Conservation (phyloP, 768 basidiomycete species). For the Phlegmacium glaucopus region DNA sequence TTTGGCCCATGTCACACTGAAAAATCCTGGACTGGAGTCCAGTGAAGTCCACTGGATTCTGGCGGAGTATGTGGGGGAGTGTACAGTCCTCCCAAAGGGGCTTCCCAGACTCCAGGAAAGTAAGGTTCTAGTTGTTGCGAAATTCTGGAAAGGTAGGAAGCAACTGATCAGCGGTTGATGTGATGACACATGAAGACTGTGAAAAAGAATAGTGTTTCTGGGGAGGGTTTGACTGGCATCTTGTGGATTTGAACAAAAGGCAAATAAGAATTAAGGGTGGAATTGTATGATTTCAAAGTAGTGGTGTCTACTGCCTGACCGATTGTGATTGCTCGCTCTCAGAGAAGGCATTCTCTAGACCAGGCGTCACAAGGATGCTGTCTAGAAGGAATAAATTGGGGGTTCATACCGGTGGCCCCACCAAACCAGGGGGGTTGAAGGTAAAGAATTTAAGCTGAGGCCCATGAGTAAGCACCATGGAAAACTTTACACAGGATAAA, state of each 20-base stretch:
- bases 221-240: slow-evolving; percentile 24
- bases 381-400: slow-evolving; percentile 9
- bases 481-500: slow-evolving; percentile 18
- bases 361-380: slow-evolving; percentile 33
- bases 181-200: slow-evolving; percentile 3
- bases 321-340: slow-evolving; percentile 21
- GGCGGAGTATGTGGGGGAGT: too few species aligned
- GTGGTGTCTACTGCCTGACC: slow-evolving; percentile 17
- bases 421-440: neutral
- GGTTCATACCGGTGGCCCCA: neutral
- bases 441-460: neutral
- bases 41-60: too few species aligned
- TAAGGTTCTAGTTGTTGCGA: slow-evolving; percentile 9
- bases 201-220: slow-evolving; percentile 14
- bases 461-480: neutral
- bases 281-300: slow-evolving; percentile 19
- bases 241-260: slow-evolving; percentile 24
- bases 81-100: too few species aligned
- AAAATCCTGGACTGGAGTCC: too few species aligned
- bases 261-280: slow-evolving; percentile 27
- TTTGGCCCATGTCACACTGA: too few species aligned
- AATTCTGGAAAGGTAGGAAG: slow-evolving; percentile 11
- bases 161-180: slow-evolving; percentile 6
- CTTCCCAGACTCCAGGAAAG: slow-evolving; percentile 3
- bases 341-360: slow-evolving; percentile 29